phyloP scores from a whole-genome alignment of 768 basidiomycete genomes.

The Phaeotremella fagi region DNA sequence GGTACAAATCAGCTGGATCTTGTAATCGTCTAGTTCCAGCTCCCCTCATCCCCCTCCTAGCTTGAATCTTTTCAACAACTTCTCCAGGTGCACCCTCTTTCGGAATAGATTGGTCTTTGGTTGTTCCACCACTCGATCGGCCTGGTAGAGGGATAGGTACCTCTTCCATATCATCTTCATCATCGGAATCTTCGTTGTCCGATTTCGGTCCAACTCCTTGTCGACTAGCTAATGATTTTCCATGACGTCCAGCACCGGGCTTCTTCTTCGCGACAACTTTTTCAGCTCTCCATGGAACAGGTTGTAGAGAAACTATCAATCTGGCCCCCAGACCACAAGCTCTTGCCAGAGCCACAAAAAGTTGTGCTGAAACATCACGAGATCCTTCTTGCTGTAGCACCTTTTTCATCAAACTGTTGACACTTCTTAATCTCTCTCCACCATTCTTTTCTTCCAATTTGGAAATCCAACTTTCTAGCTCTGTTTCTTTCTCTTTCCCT shows the following conservation, averaged over 20 bases:
- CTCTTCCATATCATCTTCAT: conserved; percentile 38
- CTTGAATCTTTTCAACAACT: conserved; percentile 13
- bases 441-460: conserved; percentile 50
- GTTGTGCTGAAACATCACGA: conserved; percentile 78
- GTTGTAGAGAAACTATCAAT: conserved; percentile 82
- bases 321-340: conserved; percentile 80
- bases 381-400: conserved; percentile 72
- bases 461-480: conserved; percentile 15
- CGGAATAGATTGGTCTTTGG: background rate
- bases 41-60: conserved; percentile 24
- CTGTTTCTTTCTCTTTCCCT: conserved; percentile 52
- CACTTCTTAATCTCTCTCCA: conserved; percentile 65
- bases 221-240: conserved; percentile 28
- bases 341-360: conserved; percentile 85
- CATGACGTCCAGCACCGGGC: conserved; percentile 27
- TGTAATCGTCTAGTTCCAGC: conserved; percentile 25
- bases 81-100: conserved; percentile 23
- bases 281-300: conserved; percentile 76
- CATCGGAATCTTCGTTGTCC: conserved; percentile 34
- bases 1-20: conserved; percentile 40
- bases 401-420: conserved; percentile 91
- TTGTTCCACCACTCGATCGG: background rate
- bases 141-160: conserved; percentile 35
- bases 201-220: conserved; percentile 29
- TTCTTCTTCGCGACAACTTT: conserved; percentile 35